phyloP scores from a whole-genome alignment of 2,329 filamentous ascomycete genomes.

The Pyrenophora tritici-repentis region DNA sequence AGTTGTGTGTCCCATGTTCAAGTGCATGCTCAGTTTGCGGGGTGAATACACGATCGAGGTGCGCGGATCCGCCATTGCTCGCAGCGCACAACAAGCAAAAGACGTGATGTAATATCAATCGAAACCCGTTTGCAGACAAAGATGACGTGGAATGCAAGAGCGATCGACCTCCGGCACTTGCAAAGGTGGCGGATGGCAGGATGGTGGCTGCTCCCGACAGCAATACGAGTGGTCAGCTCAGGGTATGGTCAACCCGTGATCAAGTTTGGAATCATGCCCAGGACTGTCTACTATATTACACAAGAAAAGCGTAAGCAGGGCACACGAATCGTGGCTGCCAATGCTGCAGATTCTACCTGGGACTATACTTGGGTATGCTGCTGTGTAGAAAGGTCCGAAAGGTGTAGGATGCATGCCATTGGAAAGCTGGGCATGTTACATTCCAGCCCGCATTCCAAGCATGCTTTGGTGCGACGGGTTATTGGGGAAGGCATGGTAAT shows the following conservation, averaged over 20 bases:
- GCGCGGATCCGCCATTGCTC: neutral
- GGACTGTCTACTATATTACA: too few species aligned
- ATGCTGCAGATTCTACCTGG: conserved; percentile 1
- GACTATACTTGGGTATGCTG: neutral
- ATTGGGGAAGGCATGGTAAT: too few species aligned
- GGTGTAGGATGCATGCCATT: neutral
- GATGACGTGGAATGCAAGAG: conserved; percentile 8
- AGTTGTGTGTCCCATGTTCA: conserved; percentile 32
- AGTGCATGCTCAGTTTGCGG: conserved; percentile 30
- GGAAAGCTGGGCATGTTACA: conserved; percentile 17
- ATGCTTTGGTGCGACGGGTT: neutral
- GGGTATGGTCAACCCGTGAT: neutral
- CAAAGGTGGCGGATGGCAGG: conserved; percentile 7
- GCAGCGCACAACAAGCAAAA: conserved; percentile 1
- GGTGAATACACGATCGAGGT: conserved; percentile 8
- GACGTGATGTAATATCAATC: neutral
- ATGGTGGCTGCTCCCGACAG: conserved; percentile 15
- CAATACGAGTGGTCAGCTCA: conserved; percentile 17
- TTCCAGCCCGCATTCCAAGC: conserved; percentile 15
- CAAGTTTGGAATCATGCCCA: too few species aligned
- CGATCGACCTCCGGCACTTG: conserved; percentile 10
- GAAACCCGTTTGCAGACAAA: conserved; percentile 1
- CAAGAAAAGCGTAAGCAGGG: too few species aligned
- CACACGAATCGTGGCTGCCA: neutral
- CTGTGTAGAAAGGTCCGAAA: conserved; percentile 1